Percentiles rank a stretch among this genome's conserved stretches.
phyloP scores from a whole-genome alignment of 192 early-diverging fungal species.

The Lobulomyces angularis region DNA sequence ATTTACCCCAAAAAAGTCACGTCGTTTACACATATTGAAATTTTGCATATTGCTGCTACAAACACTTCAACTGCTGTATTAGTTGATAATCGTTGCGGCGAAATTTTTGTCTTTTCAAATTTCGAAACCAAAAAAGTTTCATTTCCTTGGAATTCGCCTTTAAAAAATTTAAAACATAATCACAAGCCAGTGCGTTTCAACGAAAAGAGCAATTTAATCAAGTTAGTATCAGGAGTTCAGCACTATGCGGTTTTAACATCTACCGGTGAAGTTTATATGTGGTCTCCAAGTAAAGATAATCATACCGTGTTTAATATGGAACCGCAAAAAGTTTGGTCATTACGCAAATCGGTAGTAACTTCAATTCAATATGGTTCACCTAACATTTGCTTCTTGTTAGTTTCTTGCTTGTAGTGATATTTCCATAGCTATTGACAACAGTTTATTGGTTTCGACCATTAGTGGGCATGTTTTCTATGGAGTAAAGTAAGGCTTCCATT shows the following conservation, averaged over 20 bases:
- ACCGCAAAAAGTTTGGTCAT: constrained; percentile 49
- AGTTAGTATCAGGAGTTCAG: constrained; percentile 31
- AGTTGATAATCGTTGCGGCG: constrained; percentile 28
- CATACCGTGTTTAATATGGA: constrained; percentile 18
- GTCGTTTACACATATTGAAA: constrained; percentile 29
- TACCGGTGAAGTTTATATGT: constrained; percentile 45
- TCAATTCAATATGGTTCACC: too few species aligned
- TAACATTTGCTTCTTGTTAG: too few species aligned
- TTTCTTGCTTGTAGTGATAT: constrained; percentile 40
- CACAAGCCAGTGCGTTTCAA: constrained; percentile 1
- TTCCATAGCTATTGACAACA: constrained; percentile 55
- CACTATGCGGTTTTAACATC: constrained; percentile 21
- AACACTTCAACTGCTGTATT: constrained; percentile 57
- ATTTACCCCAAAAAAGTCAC: constrained; percentile 48
- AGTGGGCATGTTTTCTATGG: constrained; percentile 57
- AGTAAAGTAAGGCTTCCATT: constrained; percentile 6
- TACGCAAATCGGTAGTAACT: constrained; percentile 20
- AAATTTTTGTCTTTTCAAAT: constrained; percentile 46
- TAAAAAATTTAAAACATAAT: constrained; percentile 2
- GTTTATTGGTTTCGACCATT: constrained; percentile 49
- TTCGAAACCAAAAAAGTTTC: constrained; percentile 34
- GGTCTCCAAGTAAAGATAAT: constrained; percentile 28
- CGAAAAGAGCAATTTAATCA: constrained; percentile 1
- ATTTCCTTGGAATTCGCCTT: constrained; percentile 16
- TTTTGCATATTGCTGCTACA: constrained; percentile 47